A percentile compares a stretch with the other conserved stretches of the same genome.
phyloP scores from a whole-genome alignment of 148 eudicot species.

The Silene uniflora region DNA sequence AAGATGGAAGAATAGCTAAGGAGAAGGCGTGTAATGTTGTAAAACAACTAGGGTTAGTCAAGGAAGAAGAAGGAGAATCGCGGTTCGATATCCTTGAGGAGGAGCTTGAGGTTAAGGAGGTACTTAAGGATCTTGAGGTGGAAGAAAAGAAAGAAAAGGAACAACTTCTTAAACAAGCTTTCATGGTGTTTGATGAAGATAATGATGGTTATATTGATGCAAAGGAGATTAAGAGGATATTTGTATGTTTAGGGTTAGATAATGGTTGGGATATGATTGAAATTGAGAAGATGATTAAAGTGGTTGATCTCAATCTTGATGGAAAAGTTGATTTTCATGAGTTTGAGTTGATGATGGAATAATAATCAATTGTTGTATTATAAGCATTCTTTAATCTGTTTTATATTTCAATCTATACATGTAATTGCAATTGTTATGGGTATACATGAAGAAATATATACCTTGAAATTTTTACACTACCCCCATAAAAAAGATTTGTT shows the following conservation, averaged over 20 bases:
- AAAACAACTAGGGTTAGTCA: slow-evolving; percentile 28
- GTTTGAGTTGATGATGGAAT: slow-evolving; percentile 41
- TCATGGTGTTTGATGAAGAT: slow-evolving; percentile 40
- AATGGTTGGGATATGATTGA: slow-evolving; percentile 36
- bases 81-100: slow-evolving; percentile 26
- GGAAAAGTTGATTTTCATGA: slow-evolving; percentile 46
- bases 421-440: background rate
- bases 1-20: slow-evolving; percentile 34
- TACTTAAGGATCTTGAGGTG: slow-evolving; percentile 24
- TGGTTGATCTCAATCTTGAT: slow-evolving; percentile 41
- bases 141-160: slow-evolving; percentile 24
- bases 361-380: background rate
- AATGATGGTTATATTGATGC: slow-evolving; percentile 44
- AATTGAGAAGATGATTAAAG: slow-evolving; percentile 41
- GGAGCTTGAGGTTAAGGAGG: slow-evolving; percentile 26
- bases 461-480: too few species aligned
- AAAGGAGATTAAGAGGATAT: slow-evolving; percentile 40
- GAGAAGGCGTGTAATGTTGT: slow-evolving; percentile 37
- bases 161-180: slow-evolving; percentile 32
- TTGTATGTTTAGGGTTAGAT: slow-evolving; percentile 40
- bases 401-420: background rate
- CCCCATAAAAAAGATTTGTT: too few species aligned
- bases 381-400: background rate
- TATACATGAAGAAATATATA: too few species aligned
- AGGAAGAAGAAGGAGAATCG: slow-evolving; percentile 19